A percentile compares a stretch with the other conserved stretches of the same genome.
Evolutionary conservation across 2,329 filamentous ascomycete genomes (phyloP).

Genomic region (Curvularia lunata): DNA sequence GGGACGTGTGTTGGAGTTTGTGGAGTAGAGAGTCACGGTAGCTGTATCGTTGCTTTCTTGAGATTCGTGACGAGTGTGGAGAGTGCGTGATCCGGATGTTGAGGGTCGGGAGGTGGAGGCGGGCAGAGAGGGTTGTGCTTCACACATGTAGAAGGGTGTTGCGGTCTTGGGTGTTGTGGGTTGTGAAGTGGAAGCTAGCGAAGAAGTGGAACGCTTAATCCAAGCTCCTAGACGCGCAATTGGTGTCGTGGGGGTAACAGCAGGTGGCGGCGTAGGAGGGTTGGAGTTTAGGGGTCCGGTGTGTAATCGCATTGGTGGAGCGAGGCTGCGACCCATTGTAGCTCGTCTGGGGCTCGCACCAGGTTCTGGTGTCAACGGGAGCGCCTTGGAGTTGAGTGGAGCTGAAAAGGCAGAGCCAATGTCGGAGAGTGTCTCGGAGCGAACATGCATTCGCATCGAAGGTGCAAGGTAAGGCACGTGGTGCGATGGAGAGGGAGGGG

Average conservation of each 20-base stretch:
- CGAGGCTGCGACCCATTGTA: conserved; percentile 35
- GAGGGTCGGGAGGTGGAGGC: conserved; percentile 26
- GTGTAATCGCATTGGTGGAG: conserved; percentile 27
- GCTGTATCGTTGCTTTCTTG: conserved; percentile 38
- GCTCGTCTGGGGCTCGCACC: conserved; percentile 15
- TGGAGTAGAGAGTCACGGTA: conserved; percentile 40
- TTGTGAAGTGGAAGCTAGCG: conserved; percentile 28
- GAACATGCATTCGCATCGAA: conserved; percentile 53
- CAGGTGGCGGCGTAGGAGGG: conserved; percentile 44
- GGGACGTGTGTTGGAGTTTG: conserved; percentile 20
- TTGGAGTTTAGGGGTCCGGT: conserved; percentile 44
- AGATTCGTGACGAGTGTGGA: conserved; percentile 41
- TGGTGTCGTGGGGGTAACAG: conserved; percentile 43
- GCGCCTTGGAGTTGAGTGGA: conserved; percentile 41
- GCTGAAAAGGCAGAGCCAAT: conserved; percentile 57
- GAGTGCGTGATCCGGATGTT: conserved; percentile 29
- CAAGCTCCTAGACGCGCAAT: conserved; percentile 44
- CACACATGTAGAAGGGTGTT: conserved; percentile 43
- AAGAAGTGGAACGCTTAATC: conserved; percentile 43
- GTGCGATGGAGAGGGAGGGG: conserved; percentile 44
- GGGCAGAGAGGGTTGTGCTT: conserved; percentile 14
- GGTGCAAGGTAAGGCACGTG: conserved; percentile 58
- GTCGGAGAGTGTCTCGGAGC: conserved; percentile 56
- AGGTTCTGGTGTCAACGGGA: conserved; percentile 28
- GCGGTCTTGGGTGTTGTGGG: conserved; percentile 17